phyloP scores from a whole-genome alignment of 2,329 filamentous ascomycete genomes.

The Blastomyces percursus region DNA sequence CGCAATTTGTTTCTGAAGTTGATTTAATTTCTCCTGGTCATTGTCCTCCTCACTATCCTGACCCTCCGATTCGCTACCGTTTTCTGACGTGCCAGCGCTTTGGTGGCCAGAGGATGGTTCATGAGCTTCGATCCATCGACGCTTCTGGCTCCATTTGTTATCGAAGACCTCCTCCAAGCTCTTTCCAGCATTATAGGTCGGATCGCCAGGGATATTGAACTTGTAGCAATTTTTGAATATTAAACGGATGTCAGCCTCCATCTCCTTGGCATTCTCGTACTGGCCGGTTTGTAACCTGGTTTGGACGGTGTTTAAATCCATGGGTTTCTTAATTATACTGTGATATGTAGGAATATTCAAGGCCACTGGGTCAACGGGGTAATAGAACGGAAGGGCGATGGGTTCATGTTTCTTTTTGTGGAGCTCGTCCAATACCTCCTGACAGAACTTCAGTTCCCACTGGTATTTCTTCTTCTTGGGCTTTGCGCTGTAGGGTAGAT shows the following conservation, averaged over 20 bases:
- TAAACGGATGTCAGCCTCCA: conserved; percentile 69
- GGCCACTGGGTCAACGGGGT: conserved; percentile 84
- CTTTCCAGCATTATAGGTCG: conserved; percentile 61
- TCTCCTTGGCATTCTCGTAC: conserved; percentile 73
- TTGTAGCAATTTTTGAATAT: conserved; percentile 85
- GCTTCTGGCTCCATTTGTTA: conserved; percentile 63
- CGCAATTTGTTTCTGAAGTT: conserved; percentile 61
- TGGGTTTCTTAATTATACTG: conserved; percentile 88
- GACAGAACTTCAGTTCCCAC: conserved; percentile 81
- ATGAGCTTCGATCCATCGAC: conserved; percentile 68
- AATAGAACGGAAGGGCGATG: conserved; percentile 63
- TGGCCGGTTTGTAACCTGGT: conserved; percentile 65
- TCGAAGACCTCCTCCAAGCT: conserved; percentile 66
- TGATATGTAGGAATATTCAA: conserved; percentile 90
- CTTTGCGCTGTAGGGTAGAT: conserved; percentile 78
- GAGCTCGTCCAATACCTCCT: conserved; percentile 67
- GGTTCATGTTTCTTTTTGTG: conserved; percentile 59
- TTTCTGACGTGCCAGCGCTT: conserved; percentile 55
- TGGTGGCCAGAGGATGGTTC: conserved; percentile 54
- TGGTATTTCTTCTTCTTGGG: conserved; percentile 85
- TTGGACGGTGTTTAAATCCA: conserved; percentile 80
- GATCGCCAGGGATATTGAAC: conserved; percentile 75
- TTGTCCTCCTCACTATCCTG: conserved; percentile 55
- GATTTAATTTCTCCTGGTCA: conserved; percentile 51
- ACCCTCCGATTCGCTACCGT: conserved; percentile 61